Evolutionary conservation across 2,329 filamentous ascomycete species (phyloP), one percentile per base, ranked within the genome.

Genomic region (Pleurostoma richardsiae): DNA sequence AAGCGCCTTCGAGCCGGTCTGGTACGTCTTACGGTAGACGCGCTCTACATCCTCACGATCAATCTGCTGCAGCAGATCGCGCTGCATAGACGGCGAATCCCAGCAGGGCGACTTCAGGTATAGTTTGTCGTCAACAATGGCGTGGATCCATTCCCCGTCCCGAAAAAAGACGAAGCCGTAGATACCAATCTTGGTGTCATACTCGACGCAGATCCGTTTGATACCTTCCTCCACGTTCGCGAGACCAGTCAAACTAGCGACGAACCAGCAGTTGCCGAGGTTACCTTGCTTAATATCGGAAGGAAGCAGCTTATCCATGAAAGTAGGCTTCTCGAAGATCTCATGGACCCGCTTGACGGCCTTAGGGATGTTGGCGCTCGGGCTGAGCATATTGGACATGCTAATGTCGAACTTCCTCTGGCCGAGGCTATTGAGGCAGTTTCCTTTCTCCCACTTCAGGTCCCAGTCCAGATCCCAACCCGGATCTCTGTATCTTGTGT

Each of bases 81-180:
- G 80, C 59, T 90, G 86, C 61, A 87, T 77, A 43, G 86, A 83
- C 1, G 82, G 85, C 31, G 88, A 87, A 54, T 95, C 88, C 70
- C 89, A 95, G 59, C 87, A 85, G 4, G 88, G 86, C 2, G 87
- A 88, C 49, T 85, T 88, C 19, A 95, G 77, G 62, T 88, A 95
- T 3, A 96, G 75, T 66, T 95, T 95, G 65, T 96, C 90, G 59
- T 96, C 90, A 49, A 96, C 83, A 51, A 96, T 91, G 48, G 88
- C 90, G 56, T 90, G 90, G 47, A 92, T 87, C 90, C 90, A 96
- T 65, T 94, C 88, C 45, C 90, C 90, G 58, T 95, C 90, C 61
- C 89, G 74, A 61, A 86, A 88, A 61, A 95, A 95, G 42, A 95
- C 88, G 58, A 95, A 95, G 1, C 90, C 90, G 58, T 95, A 95